Percentiles rank a stretch among this genome's conserved stretches.
These are phyloP conservation scores for Ophiostoma sp. DNA, from an alignment of 2,329 filamentous ascomycete species.

Conservation along the genomic window DNA sequence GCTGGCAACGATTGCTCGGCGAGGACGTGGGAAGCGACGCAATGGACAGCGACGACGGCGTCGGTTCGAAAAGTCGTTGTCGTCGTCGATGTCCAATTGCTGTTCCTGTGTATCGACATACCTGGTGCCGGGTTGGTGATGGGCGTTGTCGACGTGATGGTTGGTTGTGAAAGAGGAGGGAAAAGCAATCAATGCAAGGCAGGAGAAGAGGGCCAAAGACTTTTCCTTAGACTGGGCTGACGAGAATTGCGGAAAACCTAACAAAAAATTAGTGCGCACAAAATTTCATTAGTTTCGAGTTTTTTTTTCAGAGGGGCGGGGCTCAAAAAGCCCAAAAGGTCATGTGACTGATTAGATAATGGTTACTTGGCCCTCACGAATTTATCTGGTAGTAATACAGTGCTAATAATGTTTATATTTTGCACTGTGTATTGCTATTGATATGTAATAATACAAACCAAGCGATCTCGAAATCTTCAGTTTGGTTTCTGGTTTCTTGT, in stretches of 20 bases:
- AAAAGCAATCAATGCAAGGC: constrained; percentile 16
- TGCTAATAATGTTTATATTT: neutral
- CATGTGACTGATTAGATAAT: constrained; percentile 19
- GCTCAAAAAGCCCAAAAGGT: constrained; percentile 19
- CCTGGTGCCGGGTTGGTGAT: constrained; percentile 26
- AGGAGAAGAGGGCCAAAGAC: constrained; percentile 19
- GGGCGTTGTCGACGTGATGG: constrained; percentile 27
- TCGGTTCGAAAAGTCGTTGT: neutral
- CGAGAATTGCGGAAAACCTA: constrained; percentile 25
- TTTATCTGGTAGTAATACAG: neutral
- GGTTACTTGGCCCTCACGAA: neutral
- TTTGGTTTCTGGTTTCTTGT: neutral
- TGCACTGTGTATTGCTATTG: neutral
- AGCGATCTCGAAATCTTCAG: neutral
- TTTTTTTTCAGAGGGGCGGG: constrained; percentile 23
- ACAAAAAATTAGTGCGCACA: constrained; percentile 28
- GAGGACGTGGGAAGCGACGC: neutral
- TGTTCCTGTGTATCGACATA: constrained; percentile 17
- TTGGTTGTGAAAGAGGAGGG: constrained; percentile 20
- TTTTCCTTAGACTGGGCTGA: constrained; percentile 20
- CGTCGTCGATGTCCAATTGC: neutral
- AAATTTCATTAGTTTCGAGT: constrained; percentile 13
- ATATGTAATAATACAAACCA: neutral
- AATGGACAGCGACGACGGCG: neutral
- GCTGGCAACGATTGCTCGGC: neutral